A percentile compares a stretch with the other conserved stretches of the same genome.
Conservation (phyloP, 768 basidiomycete genomes). For the Russula griseocarnosa region DNA sequence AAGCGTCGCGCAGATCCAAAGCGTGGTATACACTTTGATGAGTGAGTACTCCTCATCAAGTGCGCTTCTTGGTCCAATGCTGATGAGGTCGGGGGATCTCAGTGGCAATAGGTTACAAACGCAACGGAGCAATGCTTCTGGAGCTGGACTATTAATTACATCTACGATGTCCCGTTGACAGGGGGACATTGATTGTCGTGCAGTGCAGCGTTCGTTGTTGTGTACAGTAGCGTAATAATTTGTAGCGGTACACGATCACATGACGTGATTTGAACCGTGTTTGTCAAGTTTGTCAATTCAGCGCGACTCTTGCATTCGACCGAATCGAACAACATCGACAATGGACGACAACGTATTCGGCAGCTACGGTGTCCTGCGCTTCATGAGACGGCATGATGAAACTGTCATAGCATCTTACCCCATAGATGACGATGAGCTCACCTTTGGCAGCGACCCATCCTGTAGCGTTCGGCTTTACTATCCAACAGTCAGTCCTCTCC, state of each 20-base stretch:
- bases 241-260: constrained; percentile 22
- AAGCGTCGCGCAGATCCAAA: constrained; percentile 89
- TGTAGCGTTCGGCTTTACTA: constrained; percentile 73
- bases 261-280: constrained; percentile 22
- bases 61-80: neutral
- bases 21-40: constrained; percentile 78
- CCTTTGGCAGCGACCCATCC: constrained; percentile 60
- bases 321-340: neutral
- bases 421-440: constrained; percentile 62
- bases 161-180: constrained; percentile 23
- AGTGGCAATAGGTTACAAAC: constrained; percentile 5
- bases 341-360: constrained; percentile 52
- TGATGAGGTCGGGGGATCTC: neutral
- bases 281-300: neutral
- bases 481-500: constrained; percentile 53
- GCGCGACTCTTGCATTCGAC: neutral
- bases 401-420: constrained; percentile 61
- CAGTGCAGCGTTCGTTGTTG: too few species aligned
- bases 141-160: constrained; percentile 4
- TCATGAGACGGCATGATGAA: constrained; percentile 52
- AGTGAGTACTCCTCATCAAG: constrained; percentile 37
- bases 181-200: neutral
- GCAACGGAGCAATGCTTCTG: constrained; percentile 17
- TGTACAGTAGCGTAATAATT: neutral
- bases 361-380: constrained; percentile 58